Percentiles rank a stretch among this genome's conserved stretches.
These are phyloP conservation scores for Yamadazyma endophytica DNA, from an alignment of 805 yeast species.

Conservation along the genomic window DNA sequence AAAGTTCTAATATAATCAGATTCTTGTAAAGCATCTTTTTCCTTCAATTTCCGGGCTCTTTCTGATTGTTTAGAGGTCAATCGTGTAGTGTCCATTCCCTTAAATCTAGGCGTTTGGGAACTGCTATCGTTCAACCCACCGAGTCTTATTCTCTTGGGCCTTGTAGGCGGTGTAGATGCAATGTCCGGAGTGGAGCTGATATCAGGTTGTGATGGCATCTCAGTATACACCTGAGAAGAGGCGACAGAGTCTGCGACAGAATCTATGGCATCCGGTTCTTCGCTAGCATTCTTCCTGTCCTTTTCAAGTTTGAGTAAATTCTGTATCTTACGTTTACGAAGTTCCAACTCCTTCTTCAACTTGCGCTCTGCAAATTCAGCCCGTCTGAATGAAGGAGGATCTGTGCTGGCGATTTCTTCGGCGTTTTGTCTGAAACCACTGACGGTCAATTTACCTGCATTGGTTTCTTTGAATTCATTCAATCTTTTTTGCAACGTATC, in stretches of 20 bases:
- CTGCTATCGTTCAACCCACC: neutral
- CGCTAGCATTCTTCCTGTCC: no score
- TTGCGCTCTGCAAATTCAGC: slow-evolving; percentile 49
- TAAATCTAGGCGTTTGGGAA: neutral
- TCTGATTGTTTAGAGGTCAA: neutral
- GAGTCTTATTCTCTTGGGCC: neutral
- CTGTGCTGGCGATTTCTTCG: slow-evolving; percentile 38
- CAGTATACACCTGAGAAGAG: no score
- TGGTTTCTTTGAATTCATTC: slow-evolving; percentile 79
- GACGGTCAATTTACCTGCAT: slow-evolving; percentile 70
- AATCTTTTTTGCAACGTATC: slow-evolving; percentile 88
- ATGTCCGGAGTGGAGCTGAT: neutral
- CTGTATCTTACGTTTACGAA: no score
- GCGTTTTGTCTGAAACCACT: slow-evolving; percentile 60
- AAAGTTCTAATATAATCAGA: slow-evolving; percentile 27
- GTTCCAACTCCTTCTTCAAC: slow-evolving; percentile 26
- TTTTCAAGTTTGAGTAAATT: no score
- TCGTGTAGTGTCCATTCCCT: neutral
- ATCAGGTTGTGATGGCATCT: no score
- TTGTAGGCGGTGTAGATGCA: neutral
- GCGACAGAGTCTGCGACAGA: no score
- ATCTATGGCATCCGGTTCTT: no score
- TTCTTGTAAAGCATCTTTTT: no score
- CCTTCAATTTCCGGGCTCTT: no score
- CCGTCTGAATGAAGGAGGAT: slow-evolving; percentile 80